Evolutionary conservation across 306 rosid species (phyloP), one percentile per base, ranked within the genome.

Genomic region (Cicer pinnatifidum): DNA sequence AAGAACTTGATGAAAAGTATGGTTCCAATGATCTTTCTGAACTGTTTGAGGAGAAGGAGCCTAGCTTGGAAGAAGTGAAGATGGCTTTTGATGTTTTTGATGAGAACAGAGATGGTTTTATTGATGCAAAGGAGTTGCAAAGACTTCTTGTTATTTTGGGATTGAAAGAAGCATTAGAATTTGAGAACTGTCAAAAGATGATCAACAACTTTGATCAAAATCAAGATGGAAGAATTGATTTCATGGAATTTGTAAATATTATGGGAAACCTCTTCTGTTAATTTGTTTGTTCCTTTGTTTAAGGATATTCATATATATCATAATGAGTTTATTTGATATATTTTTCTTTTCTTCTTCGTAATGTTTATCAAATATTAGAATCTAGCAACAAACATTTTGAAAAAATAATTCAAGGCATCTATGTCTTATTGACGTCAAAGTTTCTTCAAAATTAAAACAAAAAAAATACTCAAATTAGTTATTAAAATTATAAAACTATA

Each of bases 51-150:
- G 98, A 91, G 71, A 77, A 80, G 45, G 97, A 93, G 71, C 98
- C 98, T 2, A 89, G 96, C 73, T 58, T 91, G 71, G 91, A 81
- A 60, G 98, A 93, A 79, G 75, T 93, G 78, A 93, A 91, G 75
- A 86, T 88, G 66, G 96, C 96, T 75, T 93, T 93, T 71, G 85
- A 91, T 76, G 96, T 91, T 52, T 91, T 86, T 80, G 98, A 93
- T 84, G 76, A 69, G 79, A 93, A 91, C 80, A 75, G 78, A 77
- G 97, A 93, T 81, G 96, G 96, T 6, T 86, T 86, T 64, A 87
- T 93, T 58, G 97, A 86, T 82, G 94, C 82, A 37, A 12, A 17
- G 76, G 98, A 93, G 56, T 73, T 93, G 84, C 90, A 87, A 81
- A 83, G 89, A 75, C 89, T 88, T 76, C 81, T 93, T 9, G 44